phyloP scores from a whole-genome alignment of 345 rosid genomes.

The Citrus inodora region DNA sequence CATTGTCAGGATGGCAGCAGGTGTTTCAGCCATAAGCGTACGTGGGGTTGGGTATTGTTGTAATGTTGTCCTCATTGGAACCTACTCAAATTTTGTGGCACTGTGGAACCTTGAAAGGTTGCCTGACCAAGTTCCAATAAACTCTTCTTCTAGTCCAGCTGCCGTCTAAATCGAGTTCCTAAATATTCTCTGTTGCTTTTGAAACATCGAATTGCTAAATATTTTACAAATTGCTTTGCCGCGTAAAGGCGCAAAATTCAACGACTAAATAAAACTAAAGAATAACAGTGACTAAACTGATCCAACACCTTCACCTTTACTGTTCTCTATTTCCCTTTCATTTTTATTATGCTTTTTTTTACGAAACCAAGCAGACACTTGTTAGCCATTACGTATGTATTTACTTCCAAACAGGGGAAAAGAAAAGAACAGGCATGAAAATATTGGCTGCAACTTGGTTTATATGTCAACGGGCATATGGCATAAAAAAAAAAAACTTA shows the following conservation, averaged over 20 bases:
- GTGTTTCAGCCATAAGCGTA: neutral
- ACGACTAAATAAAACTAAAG: neutral
- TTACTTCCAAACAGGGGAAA: too few relatives aligned
- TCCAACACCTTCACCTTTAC: neutral
- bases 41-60: neutral
- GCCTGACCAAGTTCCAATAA: slow-evolving; percentile 1
- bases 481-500: slow-evolving; percentile 1
- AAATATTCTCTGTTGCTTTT: too few relatives aligned
- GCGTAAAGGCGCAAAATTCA: neutral
- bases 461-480: neutral
- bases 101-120: neutral
- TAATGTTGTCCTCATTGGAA: neutral
- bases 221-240: too few relatives aligned
- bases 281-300: neutral
- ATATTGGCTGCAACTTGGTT: neutral
- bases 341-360: neutral
- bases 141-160: neutral
- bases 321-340: neutral
- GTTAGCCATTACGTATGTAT: neutral
- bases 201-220: too few relatives aligned
- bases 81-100: neutral
- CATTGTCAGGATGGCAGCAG: slow-evolving; percentile 2
- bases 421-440: neutral
- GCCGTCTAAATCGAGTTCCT: too few relatives aligned
- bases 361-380: neutral